phyloP scores from a whole-genome alignment of 805 yeast genomes.

The Sugiyamaella floridensis region DNA sequence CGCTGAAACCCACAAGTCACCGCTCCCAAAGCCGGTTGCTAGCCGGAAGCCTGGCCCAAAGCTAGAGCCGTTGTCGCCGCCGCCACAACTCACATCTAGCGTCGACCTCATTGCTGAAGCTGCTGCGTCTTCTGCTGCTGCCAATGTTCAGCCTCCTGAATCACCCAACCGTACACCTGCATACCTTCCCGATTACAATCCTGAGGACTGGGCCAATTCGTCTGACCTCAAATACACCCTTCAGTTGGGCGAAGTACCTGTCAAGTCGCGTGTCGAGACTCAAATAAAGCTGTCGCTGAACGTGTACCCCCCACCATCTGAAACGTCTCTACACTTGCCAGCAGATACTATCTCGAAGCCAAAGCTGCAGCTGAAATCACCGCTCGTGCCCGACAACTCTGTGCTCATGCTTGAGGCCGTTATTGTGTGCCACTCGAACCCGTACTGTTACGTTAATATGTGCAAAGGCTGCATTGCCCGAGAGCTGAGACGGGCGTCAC shows the following conservation, averaged over 20 bases:
- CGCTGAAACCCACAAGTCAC: neutral
- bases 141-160: neutral
- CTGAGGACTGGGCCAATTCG: conserved; percentile 14
- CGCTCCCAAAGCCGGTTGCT: neutral
- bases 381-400: conserved; percentile 22
- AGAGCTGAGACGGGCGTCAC: conserved; percentile 87
- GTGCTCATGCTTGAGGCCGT: conserved; percentile 57
- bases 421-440: conserved; percentile 52
- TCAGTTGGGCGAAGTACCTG: conserved; percentile 56
- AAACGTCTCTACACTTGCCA: conserved; percentile 70
- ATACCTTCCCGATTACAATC: conserved; percentile 12
- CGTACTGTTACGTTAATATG: conserved; percentile 54
- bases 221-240: conserved; percentile 11
- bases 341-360: conserved; percentile 83
- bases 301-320: conserved; percentile 71
- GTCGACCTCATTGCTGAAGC: neutral
- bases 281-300: conserved; percentile 74
- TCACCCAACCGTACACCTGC: neutral
- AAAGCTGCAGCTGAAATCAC: conserved; percentile 55
- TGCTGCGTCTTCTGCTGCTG: neutral
- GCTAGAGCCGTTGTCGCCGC: neutral
- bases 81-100: neutral
- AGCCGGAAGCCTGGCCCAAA: neutral
- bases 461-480: conserved; percentile 87
- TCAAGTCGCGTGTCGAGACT: conserved; percentile 87